Evolutionary conservation across 805 yeast genomes (phyloP), one percentile per base, ranked within the genome.

Genomic region (Wickerhamiella siamensis): DNA sequence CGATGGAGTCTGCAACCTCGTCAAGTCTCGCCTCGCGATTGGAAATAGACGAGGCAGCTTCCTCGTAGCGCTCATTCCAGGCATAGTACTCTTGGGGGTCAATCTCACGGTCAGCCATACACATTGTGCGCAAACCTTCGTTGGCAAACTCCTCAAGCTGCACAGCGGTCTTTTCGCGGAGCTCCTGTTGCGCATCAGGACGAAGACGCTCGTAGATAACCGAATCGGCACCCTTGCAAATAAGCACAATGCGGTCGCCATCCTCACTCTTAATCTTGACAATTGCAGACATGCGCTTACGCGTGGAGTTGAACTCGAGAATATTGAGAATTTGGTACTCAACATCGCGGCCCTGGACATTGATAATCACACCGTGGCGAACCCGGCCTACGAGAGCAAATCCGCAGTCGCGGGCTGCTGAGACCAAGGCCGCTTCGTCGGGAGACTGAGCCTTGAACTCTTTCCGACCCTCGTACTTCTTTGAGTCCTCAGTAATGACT

Each of bases 391-490:
- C 59, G 55, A 80, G 75, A 0, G 73, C 75, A 49, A 79, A 69
- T 12, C 93, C 93, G 44, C 80, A 53, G 57, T 82, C 91, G 42
- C 84, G 65, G 1, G 91, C 91, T 20, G 76, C 80, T 2, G 82
- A 68, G 12, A 82, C 93, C 42, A 82, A 67, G 1, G 93, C 91
- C 26, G 81, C 78, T 56, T 83, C 93, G 61, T 82, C 93, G 0
- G 93, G 93, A 4, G 86, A 77, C 56, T 82, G 91, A 1, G 93
- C 93, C 55, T 80, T 79, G 64, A 75, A 79, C 26, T 70, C 73
- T 35, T 73, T 56, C 20, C 64, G 58, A 2, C 59, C 60, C 1
- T 55, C 56, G 24, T 50, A 43, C 17, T 55, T 58, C 19, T 52
- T 49, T 4, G 57, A 55, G 38, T 63, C 65, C 47, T 79, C 87